Percentiles rank a stretch among this genome's conserved stretches.
These are phyloP conservation scores for Pythium dissimile DNA, from an alignment of 352 stramenopile genomes.

Conservation along the genomic window DNA sequence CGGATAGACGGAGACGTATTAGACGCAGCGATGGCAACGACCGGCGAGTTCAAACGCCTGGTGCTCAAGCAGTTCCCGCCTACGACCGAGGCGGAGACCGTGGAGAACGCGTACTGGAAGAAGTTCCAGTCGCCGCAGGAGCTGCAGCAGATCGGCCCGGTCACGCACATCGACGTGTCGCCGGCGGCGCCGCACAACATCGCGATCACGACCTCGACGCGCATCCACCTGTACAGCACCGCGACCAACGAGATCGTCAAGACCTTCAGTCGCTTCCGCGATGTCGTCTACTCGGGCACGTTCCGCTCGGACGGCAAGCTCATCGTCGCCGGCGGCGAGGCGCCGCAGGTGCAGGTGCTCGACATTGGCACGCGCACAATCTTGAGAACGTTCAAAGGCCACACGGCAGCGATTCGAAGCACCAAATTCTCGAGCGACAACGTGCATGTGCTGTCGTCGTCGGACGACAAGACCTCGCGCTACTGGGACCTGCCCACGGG, in stretches of 20 bases:
- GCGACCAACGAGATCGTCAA: conserved; percentile 81
- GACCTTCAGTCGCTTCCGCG: conserved; percentile 87
- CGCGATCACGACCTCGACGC: conserved; percentile 84
- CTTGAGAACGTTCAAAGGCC: conserved; percentile 84
- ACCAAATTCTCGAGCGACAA: conserved; percentile 82
- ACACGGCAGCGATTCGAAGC: conserved; percentile 72
- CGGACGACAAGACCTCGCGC: conserved; percentile 87
- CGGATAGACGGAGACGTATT: too few relatives aligned
- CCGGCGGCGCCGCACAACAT: conserved; percentile 75
- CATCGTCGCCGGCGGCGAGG: conserved; percentile 78
- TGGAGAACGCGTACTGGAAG: conserved; percentile 86
- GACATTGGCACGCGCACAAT: conserved; percentile 82
- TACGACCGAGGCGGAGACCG: conserved; percentile 70
- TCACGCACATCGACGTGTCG: conserved; percentile 85
- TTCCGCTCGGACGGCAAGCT: conserved; percentile 88
- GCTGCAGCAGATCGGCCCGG: conserved; percentile 76
- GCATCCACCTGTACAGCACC: conserved; percentile 85
- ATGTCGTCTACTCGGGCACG: conserved; percentile 82
- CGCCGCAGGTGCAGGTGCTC: conserved; percentile 78
- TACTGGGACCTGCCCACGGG: conserved; percentile 88
- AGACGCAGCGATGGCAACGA: conserved; percentile 77
- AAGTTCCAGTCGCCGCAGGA: conserved; percentile 84
- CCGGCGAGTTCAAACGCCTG: conserved; percentile 81
- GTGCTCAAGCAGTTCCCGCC: conserved; percentile 87
- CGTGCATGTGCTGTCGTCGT: conserved; percentile 86